Base-by-base conservation (phyloP, 2,329 filamentous ascomycete species). In the Trichoderma koningiopsis region DNA sequence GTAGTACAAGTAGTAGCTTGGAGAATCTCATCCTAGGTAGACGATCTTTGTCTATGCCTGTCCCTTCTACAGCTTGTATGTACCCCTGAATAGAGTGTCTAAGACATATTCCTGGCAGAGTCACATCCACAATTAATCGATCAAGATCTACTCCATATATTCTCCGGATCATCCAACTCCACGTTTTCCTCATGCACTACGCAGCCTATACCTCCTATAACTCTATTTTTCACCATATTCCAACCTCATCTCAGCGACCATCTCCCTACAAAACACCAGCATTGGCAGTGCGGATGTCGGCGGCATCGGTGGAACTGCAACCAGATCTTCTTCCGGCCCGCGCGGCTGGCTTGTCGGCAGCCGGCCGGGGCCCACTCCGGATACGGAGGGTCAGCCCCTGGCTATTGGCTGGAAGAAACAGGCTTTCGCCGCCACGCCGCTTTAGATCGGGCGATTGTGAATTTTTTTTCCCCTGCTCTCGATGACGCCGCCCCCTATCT, bases 241-340 rank as follows among this genome's bases (percentile, higher is more conserved):
- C 24, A 37, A 22, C 43, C 29, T 59, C 40, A 37, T 22, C 7
- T 27, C n/a, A 14, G 27, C 7, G n/a, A n/a, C 16, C 16, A 52
- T 37, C 5, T 59, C 37, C 22, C 40, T 59, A 0, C 29, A 35
- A 66, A 40, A 37, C 6, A 1, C 1, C 40, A 52, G 37, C 2
- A 22, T 47, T 22, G n/a, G 14, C 16, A 53, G 22, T 10, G 31
- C 74, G 74, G 74, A 60, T 75, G 72, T 75, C 74, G 75, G 75
- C 71, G 73, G 74, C 70, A 73, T 75, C 73, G 74, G 71, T 70
- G 73, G 55, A 37, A 16, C 59, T 55, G 37, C 40, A 56, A 31
- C 49, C 33, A 59, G 33, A 55, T 59, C 58, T 35, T 24, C 49
- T 58, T 29, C 60, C 66, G 68, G 70, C 66, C 69, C 68, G 60